A percentile compares a stretch with the other conserved stretches of the same genome.
Evolutionary conservation across 805 yeast genomes (phyloP).

Genomic region (Ogataea nakhonphanomensis): DNA sequence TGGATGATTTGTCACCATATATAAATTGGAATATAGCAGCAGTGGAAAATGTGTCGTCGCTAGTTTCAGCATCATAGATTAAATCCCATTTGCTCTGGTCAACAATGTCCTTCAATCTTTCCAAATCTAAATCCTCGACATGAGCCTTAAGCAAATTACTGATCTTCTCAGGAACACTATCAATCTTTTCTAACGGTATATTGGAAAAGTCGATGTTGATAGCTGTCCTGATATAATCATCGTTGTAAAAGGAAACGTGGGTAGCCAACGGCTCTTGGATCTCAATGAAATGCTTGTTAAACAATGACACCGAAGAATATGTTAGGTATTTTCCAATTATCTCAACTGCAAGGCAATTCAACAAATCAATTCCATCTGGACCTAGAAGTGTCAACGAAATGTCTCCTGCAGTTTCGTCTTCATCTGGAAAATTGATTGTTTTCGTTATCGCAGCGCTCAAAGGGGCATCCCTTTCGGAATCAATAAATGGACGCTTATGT

Average conservation of each 20-base stretch:
- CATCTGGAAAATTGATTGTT: conserved; percentile 78
- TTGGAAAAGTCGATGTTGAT: conserved; percentile 59
- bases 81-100: conserved; percentile 62
- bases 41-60: conserved; percentile 57
- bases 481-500: conserved; percentile 74
- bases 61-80: conserved; percentile 58
- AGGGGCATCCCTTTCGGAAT: conserved; percentile 48
- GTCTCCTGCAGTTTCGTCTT: conserved; percentile 82
- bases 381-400: conserved; percentile 77
- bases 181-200: conserved; percentile 67
- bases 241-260: conserved; percentile 64
- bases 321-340: conserved; percentile 71
- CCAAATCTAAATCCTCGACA: conserved; percentile 54
- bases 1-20: conserved; percentile 66
- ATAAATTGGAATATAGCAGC: conserved; percentile 75
- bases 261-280: conserved; percentile 79
- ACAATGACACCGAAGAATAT: conserved; percentile 70
- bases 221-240: conserved; percentile 65
- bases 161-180: conserved; percentile 50
- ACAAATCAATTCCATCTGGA: conserved; percentile 52
- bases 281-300: conserved; percentile 71
- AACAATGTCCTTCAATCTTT: conserved; percentile 63
- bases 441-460: conserved; percentile 39
- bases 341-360: conserved; percentile 65
- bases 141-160: conserved; percentile 53